phyloP scores from a whole-genome alignment of 805 yeast species.

The Zygosaccharomyces bailii region DNA sequence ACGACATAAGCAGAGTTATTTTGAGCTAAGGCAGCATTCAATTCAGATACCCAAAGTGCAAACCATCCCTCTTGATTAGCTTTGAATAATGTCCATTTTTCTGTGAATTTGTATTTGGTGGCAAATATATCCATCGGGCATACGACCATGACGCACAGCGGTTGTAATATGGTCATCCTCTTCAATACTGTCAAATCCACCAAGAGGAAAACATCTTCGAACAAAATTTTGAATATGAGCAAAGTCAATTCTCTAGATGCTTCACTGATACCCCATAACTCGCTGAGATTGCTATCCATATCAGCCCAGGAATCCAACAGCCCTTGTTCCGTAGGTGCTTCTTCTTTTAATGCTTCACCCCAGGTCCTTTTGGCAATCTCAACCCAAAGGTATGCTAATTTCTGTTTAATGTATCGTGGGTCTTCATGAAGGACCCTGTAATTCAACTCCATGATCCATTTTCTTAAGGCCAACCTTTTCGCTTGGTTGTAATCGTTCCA shows the following conservation, averaged over 20 bases:
- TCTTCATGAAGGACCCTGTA: slow-evolving; percentile 56
- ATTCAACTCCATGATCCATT: slow-evolving; percentile 82
- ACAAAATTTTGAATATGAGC: slow-evolving; percentile 75
- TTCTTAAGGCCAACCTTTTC: slow-evolving; percentile 64
- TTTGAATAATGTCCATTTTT: slow-evolving; percentile 51
- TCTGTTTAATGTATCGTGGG: slow-evolving; percentile 88
- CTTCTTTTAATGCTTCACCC: slow-evolving; percentile 64
- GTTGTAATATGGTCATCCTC: slow-evolving; percentile 70
- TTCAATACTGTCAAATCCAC: slow-evolving; percentile 89
- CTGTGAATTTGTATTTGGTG: slow-evolving; percentile 55
- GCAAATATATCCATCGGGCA: slow-evolving; percentile 66
- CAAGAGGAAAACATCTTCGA: slow-evolving; percentile 87
- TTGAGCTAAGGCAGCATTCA: slow-evolving; percentile 44
- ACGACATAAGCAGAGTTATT: slow-evolving; percentile 51
- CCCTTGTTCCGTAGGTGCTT: slow-evolving; percentile 39
- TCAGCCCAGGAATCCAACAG: slow-evolving; percentile 71
- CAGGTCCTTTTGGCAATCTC: slow-evolving; percentile 85
- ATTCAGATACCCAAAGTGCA: slow-evolving; percentile 57
- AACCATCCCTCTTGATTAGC: slow-evolving; percentile 85
- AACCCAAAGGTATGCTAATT: slow-evolving; percentile 87
- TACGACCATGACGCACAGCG: slow-evolving; percentile 79
- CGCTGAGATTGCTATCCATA: slow-evolving; percentile 76
- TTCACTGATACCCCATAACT: slow-evolving; percentile 65
- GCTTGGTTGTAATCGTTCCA: slow-evolving; percentile 54
- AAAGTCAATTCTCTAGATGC: slow-evolving; percentile 73